A percentile compares a stretch with the other conserved stretches of the same genome.
Conservation (phyloP, 441 rosid species). For the Aquilaria agallochum region DNA sequence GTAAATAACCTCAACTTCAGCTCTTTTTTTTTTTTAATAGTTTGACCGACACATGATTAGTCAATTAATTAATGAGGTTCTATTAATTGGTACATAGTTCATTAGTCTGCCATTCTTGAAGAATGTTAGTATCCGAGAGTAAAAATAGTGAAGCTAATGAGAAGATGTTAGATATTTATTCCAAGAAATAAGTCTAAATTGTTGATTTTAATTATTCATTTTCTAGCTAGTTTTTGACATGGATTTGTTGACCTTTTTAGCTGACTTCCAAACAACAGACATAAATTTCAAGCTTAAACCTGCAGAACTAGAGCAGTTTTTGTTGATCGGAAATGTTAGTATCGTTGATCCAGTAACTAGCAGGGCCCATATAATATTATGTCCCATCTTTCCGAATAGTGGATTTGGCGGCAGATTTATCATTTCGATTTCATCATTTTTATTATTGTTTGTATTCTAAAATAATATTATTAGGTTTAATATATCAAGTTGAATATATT, state of each 20-base stretch:
- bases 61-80: too few species aligned
- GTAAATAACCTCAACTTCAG: too few species aligned
- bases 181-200: too few species aligned
- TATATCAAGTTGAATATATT: too few species aligned
- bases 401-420: conserved; percentile 57
- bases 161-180: conserved; percentile 57
- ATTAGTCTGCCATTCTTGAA: too few species aligned
- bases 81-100: too few species aligned
- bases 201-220: background rate
- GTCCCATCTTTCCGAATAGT: conserved; percentile 87
- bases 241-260: conserved; percentile 24
- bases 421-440: too few species aligned
- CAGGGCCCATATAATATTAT: conserved; percentile 85
- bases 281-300: conserved; percentile 49
- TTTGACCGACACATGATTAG: too few species aligned
- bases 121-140: background rate
- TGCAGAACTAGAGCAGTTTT: conserved; percentile 70
- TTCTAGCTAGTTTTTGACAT: background rate
- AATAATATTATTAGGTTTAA: too few species aligned
- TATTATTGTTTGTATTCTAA: too few species aligned
- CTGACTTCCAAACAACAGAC: conserved; percentile 38
- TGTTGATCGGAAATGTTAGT: conserved; percentile 77
- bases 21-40: too few species aligned
- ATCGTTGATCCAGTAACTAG: conserved; percentile 68
- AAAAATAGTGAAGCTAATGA: conserved; percentile 75